A percentile compares a stretch with the other conserved stretches of the same genome.
Conservation (phyloP, 2,329 filamentous ascomycete species). For the Aspergillus neotritici region DNA sequence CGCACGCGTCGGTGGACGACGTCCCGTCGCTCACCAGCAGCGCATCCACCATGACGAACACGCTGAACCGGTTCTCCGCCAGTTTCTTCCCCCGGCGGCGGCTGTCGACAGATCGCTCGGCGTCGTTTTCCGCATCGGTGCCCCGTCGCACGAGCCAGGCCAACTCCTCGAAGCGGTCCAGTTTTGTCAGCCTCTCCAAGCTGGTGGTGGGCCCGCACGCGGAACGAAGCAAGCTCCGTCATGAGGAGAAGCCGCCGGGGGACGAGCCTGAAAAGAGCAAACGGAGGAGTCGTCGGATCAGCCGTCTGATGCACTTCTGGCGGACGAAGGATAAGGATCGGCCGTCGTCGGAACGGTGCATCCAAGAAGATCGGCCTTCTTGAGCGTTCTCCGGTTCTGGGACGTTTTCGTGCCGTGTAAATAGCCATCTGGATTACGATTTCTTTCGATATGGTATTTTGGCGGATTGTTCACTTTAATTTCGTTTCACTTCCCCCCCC, state of each 20-base stretch:
- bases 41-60: constrained; percentile 43
- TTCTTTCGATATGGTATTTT: constrained; percentile 17
- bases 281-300: constrained; percentile 43
- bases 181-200: constrained; percentile 45
- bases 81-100: constrained; percentile 38
- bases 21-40: constrained; percentile 47
- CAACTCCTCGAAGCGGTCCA: constrained; percentile 41
- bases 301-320: constrained; percentile 47
- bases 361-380: constrained; percentile 19
- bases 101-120: constrained; percentile 40
- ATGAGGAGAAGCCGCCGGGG: constrained; percentile 40
- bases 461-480: constrained; percentile 12
- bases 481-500: constrained; percentile 6
- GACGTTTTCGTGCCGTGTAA: constrained; percentile 12
- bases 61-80: constrained; percentile 39
- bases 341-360: constrained; percentile 12
- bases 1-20: constrained; percentile 44
- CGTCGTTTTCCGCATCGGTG: constrained; percentile 40
- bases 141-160: constrained; percentile 36
- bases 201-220: constrained; percentile 41
- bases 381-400: constrained; percentile 15
- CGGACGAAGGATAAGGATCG: constrained; percentile 43
- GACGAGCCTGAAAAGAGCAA: constrained; percentile 37
- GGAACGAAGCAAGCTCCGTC: constrained; percentile 41
- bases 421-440: constrained; percentile 16